Evolutionary conservation across 495 filamentous ascomycete species (phyloP), one percentile per base, ranked within the genome.

Genomic region (Daldinia decipiens): DNA sequence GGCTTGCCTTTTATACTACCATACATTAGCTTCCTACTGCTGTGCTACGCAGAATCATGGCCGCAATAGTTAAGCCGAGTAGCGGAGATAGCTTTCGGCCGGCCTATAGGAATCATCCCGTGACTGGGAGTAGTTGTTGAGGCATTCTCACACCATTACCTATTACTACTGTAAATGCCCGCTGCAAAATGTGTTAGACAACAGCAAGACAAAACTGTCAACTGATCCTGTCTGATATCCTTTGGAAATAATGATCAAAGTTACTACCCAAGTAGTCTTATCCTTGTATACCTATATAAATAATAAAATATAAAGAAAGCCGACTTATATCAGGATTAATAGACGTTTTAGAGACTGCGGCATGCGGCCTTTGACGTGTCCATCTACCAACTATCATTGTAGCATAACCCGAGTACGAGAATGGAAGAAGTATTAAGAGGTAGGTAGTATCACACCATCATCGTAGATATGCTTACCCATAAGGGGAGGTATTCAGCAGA

Each of bases 101-200:
- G 12, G 21, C 70, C 65, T 69, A 69, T 73, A 66, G 70, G 65
- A 65, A 59, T 50, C 43, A 55, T 34, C 55, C 70, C 70, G 31
- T 31, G 45, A 34, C 65, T 53, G 57, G 61, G 27, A 52, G 19
- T 52, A 21, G 31, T 27, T 68, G 24, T 62, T 8, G 27, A 66
- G 29, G 27, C 50, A 59, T 62, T 50, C 65, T 67, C 51, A 60
- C 54, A 51, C 36, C 51, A 58, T 38, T 43, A 51, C 58, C 36
- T 47, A 53, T 24, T 51, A 51, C 58, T 36, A 36, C 47, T 17
- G 24, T 55, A 31, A 11, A 13, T 53, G 36, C 45, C 52, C 26
- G 39, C 39, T 52, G 36, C 50, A 56, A 29, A 4, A 29, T 29
- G 39, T 34, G 11, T 9, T 34, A 11, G 31, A 34, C 31, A 34